Base-by-base conservation (phyloP, 176 grass and related monocot species). In the Triticum monococcum region DNA sequence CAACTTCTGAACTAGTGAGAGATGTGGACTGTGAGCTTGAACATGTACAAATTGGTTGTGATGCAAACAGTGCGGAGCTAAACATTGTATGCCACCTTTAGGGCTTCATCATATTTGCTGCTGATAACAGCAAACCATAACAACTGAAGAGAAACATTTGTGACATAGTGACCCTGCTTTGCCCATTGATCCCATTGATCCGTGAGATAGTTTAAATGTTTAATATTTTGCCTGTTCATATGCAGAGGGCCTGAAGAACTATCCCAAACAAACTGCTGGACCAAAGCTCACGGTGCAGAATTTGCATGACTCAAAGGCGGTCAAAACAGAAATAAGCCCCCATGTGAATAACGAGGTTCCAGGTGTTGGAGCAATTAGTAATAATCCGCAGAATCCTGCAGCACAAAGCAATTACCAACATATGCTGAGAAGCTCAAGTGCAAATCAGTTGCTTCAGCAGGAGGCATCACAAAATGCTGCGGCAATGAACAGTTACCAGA, bases 161-260 rank as follows among this genome's bases (percentile, higher is more conserved):
- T 22, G 10, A 75, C 30, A 71, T 57, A 43, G 45, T 14, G 33
- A 46, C 17, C 4, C 12, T 78, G 43, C 25, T 37, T 68, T 68
- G 33, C 66, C 48, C 48, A 52, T 52, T 52, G 48, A 52, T 52
- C 48, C 20, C 26, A 22, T 79, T 4, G 36, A 41, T 83, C 48
- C 87, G 14, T 14, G 33, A 32, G 64, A n/a, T 38, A 20, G 10
- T 82, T 89, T 40, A 79, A 63, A 89, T 61, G 26, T 83, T 77
- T 83, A 59, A 90, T 67, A 7, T 80, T 89, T 80, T 89, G 8
- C 54, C 9, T 80, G 71, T 46, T 79, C 31, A 37, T 78, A 62
- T 91, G 36, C 93, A 95, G 96, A 95, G 84, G 89, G 91, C 86
- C 81, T 98, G 74, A 95, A 93, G 84, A 93, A 81, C 84, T 98